These are phyloP conservation scores for Crithidia thermophila DNA, from an alignment of 208 protist species.

Conservation along the genomic window DNA sequence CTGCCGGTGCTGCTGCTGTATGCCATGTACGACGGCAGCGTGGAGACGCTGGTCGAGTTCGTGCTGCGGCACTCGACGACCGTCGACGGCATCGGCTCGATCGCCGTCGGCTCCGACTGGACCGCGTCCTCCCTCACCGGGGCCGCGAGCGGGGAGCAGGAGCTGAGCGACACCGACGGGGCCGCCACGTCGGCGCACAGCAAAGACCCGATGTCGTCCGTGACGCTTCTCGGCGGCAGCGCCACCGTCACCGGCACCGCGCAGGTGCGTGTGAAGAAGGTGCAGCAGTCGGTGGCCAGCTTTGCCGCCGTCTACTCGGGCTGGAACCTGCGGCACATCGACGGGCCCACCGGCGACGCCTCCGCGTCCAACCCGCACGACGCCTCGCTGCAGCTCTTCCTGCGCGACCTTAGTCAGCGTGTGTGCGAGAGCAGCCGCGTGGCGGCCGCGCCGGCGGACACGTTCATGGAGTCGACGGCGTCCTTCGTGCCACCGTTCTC, in stretches of 20 bases:
- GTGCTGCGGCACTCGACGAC: constrained; percentile 50
- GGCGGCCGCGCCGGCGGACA: background rate
- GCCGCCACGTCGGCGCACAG: constrained; percentile 8
- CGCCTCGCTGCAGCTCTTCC: constrained; percentile 32
- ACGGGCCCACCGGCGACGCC: constrained; percentile 7
- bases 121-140: constrained; percentile 12
- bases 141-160: constrained; percentile 9
- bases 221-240: constrained; percentile 11
- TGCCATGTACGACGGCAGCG: constrained; percentile 63
- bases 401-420: constrained; percentile 28
- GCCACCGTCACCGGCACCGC: constrained; percentile 9
- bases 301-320: constrained; percentile 58
- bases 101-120: constrained; percentile 50
- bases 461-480: constrained; percentile 13
- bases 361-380: constrained; percentile 1
- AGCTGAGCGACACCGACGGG: constrained; percentile 25
- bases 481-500: constrained; percentile 9
- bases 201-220: constrained; percentile 15
- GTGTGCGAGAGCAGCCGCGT: constrained; percentile 19
- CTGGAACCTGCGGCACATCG: constrained; percentile 39
- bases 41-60: constrained; percentile 43
- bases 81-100: constrained; percentile 78
- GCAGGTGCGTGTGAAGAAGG: constrained; percentile 26
- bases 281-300: constrained; percentile 45
- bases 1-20: constrained; percentile 65